Percentiles rank a stretch among this genome's conserved stretches.
These are phyloP conservation scores for Mortierella sp. DNA, from an alignment of 371 early-diverging fungal species.

Conservation along the genomic window DNA sequence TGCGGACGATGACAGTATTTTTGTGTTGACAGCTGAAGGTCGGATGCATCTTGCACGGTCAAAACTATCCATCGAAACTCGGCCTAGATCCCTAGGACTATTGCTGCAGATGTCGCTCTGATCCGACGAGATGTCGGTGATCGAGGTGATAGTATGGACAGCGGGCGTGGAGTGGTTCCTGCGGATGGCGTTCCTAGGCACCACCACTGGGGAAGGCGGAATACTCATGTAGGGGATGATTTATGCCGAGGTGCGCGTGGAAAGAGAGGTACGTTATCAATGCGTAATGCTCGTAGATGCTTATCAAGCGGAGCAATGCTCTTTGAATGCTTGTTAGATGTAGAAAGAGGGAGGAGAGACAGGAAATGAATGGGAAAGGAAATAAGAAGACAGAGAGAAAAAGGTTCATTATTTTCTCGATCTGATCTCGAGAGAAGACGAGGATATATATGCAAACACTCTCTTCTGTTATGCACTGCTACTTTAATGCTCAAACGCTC, in stretches of 20 bases:
- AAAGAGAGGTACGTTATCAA: no score
- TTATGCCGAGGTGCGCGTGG: no score
- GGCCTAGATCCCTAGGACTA: no score
- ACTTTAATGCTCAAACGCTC: background rate
- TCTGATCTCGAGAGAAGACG: background rate
- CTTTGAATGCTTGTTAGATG: no score
- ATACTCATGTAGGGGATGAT: conserved; percentile 1
- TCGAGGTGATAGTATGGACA: conserved; percentile 17
- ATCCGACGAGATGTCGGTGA: background rate
- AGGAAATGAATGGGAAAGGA: background rate
- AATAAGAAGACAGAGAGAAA: conserved; percentile 18
- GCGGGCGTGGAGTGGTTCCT: conserved; percentile 36
- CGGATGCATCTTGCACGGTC: conserved; percentile 29
- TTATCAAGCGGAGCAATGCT: no score
- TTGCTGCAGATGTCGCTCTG: conserved; percentile 4
- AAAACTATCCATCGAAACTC: conserved; percentile 40
- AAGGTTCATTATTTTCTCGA: conserved; percentile 28
- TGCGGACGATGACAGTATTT: conserved; percentile 1
- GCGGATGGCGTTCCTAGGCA: conserved; percentile 14
- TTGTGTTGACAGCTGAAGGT: background rate
- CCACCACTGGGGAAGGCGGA: conserved; percentile 9
- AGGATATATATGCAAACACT: background rate
- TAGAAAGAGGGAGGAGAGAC: no score
- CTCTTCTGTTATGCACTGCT: background rate
- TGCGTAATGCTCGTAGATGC: no score